Evolutionary conservation across 176 grass and related monocot species (phyloP).

Genomic region (Cymbopogon citratus): DNA sequence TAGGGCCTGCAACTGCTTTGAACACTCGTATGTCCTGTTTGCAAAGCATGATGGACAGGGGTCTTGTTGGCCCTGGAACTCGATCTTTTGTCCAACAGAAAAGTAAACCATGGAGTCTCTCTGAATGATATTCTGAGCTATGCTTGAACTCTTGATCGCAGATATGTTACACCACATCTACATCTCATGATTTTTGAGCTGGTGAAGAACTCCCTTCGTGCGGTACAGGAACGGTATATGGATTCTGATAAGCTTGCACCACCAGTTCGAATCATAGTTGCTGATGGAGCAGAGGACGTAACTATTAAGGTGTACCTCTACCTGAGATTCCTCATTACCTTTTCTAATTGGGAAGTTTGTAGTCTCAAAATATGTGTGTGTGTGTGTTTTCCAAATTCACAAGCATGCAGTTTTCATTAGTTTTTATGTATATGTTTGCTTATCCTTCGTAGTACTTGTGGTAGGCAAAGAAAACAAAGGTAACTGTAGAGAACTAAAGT

Average conservation of each 20-base stretch:
- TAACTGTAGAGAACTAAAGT: neutral
- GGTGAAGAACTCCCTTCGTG: slow-evolving; percentile 91
- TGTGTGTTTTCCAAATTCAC: neutral
- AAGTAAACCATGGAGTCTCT: neutral
- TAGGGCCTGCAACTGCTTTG: neutral
- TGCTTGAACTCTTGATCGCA: slow-evolving; percentile 23
- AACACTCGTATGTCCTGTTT: neutral
- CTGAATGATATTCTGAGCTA: slow-evolving; percentile 7
- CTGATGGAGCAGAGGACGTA: slow-evolving; percentile 92
- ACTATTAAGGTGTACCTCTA: slow-evolving; percentile 75
- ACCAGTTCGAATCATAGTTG: slow-evolving; percentile 87
- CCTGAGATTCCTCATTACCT: neutral
- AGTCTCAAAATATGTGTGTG: neutral
- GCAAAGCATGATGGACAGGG: neutral
- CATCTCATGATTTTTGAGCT: slow-evolving; percentile 96
- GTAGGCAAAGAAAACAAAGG: neutral
- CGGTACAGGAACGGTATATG: slow-evolving; percentile 90
- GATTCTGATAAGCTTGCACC: slow-evolving; percentile 75
- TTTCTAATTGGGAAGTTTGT: neutral
- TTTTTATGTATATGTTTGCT: neutral
- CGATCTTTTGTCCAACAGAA: neutral
- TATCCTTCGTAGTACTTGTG: neutral
- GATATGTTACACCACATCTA: slow-evolving; percentile 84
- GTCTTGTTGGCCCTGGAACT: neutral
- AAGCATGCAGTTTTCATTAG: neutral